Base-by-base conservation (phyloP, 1,139 yeast species). In the Saccharomycopsis crataegensis region DNA sequence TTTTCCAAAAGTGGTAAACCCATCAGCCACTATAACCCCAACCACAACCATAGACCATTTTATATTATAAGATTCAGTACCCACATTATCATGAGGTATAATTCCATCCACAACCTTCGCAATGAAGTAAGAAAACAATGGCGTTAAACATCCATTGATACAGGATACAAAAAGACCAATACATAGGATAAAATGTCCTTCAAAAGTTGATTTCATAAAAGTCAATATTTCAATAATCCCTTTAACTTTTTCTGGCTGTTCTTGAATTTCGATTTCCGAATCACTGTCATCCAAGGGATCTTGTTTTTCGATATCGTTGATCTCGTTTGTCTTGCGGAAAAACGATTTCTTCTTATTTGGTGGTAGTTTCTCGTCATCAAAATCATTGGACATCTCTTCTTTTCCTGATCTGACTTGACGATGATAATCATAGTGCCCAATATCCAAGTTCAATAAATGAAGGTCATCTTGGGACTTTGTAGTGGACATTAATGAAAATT, bases 111-210 rank as follows among this genome's bases (percentile, higher is more conserved):
- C 69, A 6, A 91, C 69, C 58, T 81, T 80, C 0, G 98, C 80
- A 59, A 91, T 82, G 44, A 86, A 78, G 62, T 68, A 90, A 0
- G 97, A 86, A 60, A 93, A 89, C 0, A 86, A 67, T 0, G 99
- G 98, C 57, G 80, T 82, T 1, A 79, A 67, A 0, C 76, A 76
- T 9, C 96, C 93, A 58, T 82, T 81, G 0, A 77, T 53, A 0
- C 82, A 60, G 0, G 91, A 73, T 5, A 76, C 60, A 0, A 76
- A 0, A 0, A 86, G 53, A 0, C 96, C 98, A 1, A 76, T 1
- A 1, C 65, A 33, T 1, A 86, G 62, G 1, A 73, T 49, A 2
- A 55, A 31, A 55, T 76, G 81, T 28, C 66, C 62, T 6, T 66
- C 67, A 6, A 72, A 69, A 0, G 71, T 66, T 3, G 54, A 51